Evolutionary conservation across 768 basidiomycete genomes (phyloP).

Genomic region (Paxillus involutus): DNA sequence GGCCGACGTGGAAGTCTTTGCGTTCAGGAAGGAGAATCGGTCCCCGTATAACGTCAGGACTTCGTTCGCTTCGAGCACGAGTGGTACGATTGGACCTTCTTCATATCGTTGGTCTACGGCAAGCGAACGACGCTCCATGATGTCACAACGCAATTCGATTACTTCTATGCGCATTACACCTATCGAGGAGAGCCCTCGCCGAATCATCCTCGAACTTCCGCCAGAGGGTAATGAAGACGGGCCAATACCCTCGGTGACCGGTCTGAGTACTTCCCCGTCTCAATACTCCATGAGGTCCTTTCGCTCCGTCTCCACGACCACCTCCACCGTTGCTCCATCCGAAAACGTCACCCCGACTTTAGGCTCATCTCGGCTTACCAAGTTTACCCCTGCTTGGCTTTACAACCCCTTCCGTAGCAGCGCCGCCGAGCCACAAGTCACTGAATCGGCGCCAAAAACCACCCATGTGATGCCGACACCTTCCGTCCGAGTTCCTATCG

Average conservation of each 20-base stretch:
- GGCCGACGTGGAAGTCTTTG: slow-evolving; percentile 73
- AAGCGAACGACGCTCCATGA: slow-evolving; percentile 39
- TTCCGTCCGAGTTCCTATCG: slow-evolving; percentile 30
- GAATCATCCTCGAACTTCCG: slow-evolving; percentile 50
- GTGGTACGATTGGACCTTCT: slow-evolving; percentile 34
- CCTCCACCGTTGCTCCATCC: slow-evolving; percentile 18
- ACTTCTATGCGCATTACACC: slow-evolving; percentile 50
- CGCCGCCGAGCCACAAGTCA: slow-evolving; percentile 51
- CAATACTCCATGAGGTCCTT: slow-evolving; percentile 60
- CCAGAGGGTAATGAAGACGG: slow-evolving; percentile 36
- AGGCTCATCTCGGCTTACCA: slow-evolving; percentile 44
- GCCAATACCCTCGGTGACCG: slow-evolving; percentile 31
- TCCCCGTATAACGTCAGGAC: slow-evolving; percentile 30
- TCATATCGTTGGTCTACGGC: slow-evolving; percentile 34
- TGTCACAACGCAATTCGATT: slow-evolving; percentile 51
- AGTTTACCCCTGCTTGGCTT: slow-evolving; percentile 74
- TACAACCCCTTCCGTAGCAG: slow-evolving; percentile 73
- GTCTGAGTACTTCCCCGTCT: slow-evolving; percentile 63
- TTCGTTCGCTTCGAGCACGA: slow-evolving; percentile 41
- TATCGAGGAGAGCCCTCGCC: slow-evolving; percentile 72
- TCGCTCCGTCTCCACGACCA: slow-evolving; percentile 46
- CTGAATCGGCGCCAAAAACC: slow-evolving; percentile 40
- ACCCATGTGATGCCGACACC: slow-evolving; percentile 23
- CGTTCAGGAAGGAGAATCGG: slow-evolving; percentile 42
- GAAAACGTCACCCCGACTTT: slow-evolving; percentile 23